These are phyloP conservation scores for Backusella westeae DNA, from an alignment of 192 early-diverging fungal species.

Conservation along the genomic window DNA sequence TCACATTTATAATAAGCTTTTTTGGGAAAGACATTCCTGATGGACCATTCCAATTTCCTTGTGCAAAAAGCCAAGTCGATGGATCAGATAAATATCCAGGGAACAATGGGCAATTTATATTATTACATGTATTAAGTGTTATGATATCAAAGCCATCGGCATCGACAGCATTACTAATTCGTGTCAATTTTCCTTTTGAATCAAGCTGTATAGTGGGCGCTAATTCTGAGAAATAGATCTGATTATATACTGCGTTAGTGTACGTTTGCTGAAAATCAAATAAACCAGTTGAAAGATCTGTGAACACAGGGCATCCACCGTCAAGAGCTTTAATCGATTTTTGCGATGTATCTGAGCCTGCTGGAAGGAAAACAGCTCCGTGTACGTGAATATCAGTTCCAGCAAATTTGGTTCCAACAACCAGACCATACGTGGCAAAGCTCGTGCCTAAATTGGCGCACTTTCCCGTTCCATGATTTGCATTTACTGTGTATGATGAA, in stretches of 20 bases:
- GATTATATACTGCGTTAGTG: background rate
- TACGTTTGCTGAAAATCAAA: background rate
- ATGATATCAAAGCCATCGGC: background rate
- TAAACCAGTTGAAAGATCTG: background rate
- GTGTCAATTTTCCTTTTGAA: background rate
- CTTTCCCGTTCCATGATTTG: background rate
- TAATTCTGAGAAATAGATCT: background rate
- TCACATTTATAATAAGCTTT: background rate
- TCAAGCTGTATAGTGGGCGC: background rate
- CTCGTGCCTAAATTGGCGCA: background rate
- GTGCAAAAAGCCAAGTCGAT: background rate
- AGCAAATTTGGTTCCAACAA: background rate
- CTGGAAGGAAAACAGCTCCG: background rate
- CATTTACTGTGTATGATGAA: background rate
- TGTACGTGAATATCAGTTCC: background rate
- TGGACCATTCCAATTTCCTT: constrained; percentile 22
- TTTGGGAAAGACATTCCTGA: background rate
- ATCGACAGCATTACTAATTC: background rate
- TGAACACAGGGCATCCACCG: background rate
- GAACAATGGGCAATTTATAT: background rate
- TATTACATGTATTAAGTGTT: background rate
- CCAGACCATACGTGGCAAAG: background rate
- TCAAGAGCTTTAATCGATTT: background rate
- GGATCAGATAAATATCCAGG: background rate
- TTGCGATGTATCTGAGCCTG: background rate